Evolutionary conservation across 176 grass and related monocot genomes (phyloP), one percentile per base, ranked within the genome.

Genomic region (Phoenix dactylifera): DNA sequence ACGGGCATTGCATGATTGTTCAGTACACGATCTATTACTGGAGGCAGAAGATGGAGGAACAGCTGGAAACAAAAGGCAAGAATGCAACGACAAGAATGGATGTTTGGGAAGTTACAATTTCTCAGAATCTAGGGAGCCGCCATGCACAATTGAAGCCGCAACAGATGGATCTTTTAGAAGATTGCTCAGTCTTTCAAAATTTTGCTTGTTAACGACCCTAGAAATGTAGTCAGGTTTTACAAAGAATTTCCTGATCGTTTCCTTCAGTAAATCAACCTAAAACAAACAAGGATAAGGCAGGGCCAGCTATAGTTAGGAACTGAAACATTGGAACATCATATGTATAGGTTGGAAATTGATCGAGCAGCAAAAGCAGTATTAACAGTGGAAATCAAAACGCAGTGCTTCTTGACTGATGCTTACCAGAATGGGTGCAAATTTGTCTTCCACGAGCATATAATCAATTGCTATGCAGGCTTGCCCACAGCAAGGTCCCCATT

Each of bases 391-490:
- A 9, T 44, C 9, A 44, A 44, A 44, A 44, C 28, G 28, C 28
- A 6, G 0, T 30, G 35, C 35, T 44, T 44, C 35, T 10, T 44
- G 7, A 14, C 35, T 44, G 7, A 44, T 14, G 7, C 35, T 44
- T 70, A 97, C 92, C 81, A 98, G 59, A 67, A 69, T 22, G 7
- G 84, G 76, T 54, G 77, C 79, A 73, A 78, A 89, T 4, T 80
- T 70, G 60, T 92, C 87, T 78, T 98, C 87, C 52, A 86, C 84
- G 19, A 98, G 76, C 18, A 98, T 30, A 83, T 98, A 98, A 72
- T 98, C 93, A 59, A 98, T 70, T 65, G 69, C 73, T 22, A 98
- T 67, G 79, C 93, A 98, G n/a, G 84, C 79, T 72, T 98, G 93
- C 6, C 87, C 93, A 19, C 73, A 70, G 68, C 93, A 98, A 54